Conservation (phyloP, 208 protist species). For the Trichomonas gallinae region DNA sequence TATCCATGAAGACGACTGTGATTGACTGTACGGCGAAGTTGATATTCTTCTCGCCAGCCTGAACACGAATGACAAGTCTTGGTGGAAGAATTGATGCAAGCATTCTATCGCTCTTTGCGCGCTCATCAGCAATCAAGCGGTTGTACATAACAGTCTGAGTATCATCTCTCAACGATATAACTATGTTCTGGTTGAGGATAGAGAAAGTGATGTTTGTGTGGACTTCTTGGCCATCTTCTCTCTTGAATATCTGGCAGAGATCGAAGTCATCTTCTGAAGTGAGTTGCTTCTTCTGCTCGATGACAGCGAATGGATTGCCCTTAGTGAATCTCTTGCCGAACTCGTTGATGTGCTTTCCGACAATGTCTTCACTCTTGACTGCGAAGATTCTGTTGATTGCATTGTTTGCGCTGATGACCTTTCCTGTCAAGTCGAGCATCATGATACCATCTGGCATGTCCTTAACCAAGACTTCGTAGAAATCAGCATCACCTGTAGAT, state of each 20-base stretch:
- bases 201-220: neutral
- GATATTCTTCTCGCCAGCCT: slow-evolving; percentile 1
- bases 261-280: neutral
- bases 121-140: neutral
- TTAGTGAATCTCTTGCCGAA: neutral
- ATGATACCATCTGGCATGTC: neutral
- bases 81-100: neutral
- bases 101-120: neutral
- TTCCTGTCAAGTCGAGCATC: neutral
- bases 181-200: neutral
- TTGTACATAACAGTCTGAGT: neutral
- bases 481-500: neutral
- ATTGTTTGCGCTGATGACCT: neutral
- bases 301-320: neutral
- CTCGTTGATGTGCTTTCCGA: neutral
- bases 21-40: neutral
- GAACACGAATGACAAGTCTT: neutral
- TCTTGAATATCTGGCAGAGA: neutral
- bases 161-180: neutral
- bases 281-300: neutral
- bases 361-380: neutral
- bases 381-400: neutral
- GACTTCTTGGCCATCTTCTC: neutral
- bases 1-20: neutral
- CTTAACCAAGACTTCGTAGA: neutral